Conservation (phyloP, 495 filamentous ascomycete genomes). For the Beverwykella pulmonaria region DNA sequence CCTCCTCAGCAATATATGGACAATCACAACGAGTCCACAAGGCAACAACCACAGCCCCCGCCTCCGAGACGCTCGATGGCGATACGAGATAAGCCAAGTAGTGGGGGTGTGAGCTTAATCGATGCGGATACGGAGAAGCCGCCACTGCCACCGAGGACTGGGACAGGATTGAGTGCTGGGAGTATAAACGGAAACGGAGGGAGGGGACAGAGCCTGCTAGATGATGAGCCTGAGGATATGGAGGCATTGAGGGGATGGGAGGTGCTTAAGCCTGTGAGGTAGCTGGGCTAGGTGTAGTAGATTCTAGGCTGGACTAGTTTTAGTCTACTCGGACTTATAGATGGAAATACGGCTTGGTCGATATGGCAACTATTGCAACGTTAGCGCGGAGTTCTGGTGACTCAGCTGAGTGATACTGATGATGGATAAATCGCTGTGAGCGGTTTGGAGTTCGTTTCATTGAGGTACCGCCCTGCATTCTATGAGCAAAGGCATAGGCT, state of each 20-base stretch:
- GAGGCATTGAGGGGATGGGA: constrained; percentile 41
- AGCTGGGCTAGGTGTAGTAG: no score
- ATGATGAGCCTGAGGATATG: constrained; percentile 35
- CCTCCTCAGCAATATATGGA: constrained; percentile 28
- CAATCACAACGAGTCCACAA: neutral
- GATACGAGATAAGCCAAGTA: neutral
- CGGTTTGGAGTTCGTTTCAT: no score
- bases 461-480: no score
- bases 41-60: constrained; percentile 18
- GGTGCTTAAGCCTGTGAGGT: constrained; percentile 36
- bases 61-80: constrained; percentile 28
- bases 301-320: no score
- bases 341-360: no score
- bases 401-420: no score
- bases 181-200: constrained; percentile 13
- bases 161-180: constrained; percentile 23
- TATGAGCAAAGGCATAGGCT: no score
- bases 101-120: neutral
- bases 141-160: constrained; percentile 39
- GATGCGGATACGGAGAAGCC: constrained; percentile 19
- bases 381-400: neutral
- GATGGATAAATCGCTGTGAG: no score
- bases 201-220: constrained; percentile 26
- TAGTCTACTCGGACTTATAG: no score
- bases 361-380: no score